Conservation (phyloP, 768 basidiomycete species). For the Podaxis mareebaensis region DNA sequence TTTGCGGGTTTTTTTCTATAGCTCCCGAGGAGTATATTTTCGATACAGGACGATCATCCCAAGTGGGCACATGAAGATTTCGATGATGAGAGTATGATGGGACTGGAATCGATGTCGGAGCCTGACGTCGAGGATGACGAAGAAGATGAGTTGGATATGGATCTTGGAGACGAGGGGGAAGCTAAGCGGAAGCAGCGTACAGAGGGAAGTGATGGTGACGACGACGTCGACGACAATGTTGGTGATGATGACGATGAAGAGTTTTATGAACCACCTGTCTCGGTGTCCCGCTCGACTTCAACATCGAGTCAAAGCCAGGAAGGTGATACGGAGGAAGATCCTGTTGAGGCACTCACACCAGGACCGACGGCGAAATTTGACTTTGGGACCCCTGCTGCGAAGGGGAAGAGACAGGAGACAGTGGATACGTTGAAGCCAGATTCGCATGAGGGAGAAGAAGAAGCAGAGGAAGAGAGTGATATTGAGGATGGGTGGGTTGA, state of each 20-base stretch:
- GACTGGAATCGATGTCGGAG: slow-evolving; percentile 82
- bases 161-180: not conserved
- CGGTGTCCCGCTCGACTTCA: slow-evolving; percentile 33
- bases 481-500: slow-evolving; percentile 72
- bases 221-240: slow-evolving; percentile 21
- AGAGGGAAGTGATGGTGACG: not conserved
- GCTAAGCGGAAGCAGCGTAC: not conserved
- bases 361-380: slow-evolving; percentile 47
- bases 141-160: slow-evolving; percentile 31
- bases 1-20: slow-evolving; percentile 26
- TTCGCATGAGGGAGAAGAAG: slow-evolving; percentile 45
- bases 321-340: slow-evolving; percentile 75
- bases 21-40: slow-evolving; percentile 75
- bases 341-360: slow-evolving; percentile 69
- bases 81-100: slow-evolving; percentile 63
- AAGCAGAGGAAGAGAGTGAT: slow-evolving; percentile 48
- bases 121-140: slow-evolving; percentile 63
- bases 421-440: slow-evolving; percentile 15
- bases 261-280: slow-evolving; percentile 46
- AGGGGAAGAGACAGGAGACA: slow-evolving; percentile 26
- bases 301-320: slow-evolving; percentile 41
- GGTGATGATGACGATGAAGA: slow-evolving; percentile 37
- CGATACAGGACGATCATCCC: slow-evolving; percentile 86
- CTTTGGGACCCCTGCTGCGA: slow-evolving; percentile 20
- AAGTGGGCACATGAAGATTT: slow-evolving; percentile 70